Conservation (phyloP, 441 rosid species). For the Syzygium syzygioides region DNA sequence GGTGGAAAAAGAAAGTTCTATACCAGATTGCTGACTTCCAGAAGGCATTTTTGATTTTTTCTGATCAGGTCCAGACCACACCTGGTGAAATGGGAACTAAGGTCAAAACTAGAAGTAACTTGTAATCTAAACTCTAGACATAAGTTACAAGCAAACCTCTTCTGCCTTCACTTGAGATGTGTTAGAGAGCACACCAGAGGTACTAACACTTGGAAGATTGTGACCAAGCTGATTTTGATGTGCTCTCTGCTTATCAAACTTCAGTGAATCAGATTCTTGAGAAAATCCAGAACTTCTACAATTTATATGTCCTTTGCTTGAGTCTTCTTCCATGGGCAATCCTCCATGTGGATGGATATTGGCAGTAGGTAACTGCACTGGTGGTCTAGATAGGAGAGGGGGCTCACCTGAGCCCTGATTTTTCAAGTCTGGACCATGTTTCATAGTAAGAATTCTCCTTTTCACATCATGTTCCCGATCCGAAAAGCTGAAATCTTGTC, state of each 20-base stretch:
- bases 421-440: constrained; percentile 9
- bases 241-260: constrained; percentile 1
- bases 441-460: constrained; percentile 8
- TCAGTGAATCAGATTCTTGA: constrained; percentile 8
- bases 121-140: not conserved
- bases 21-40: constrained; percentile 59
- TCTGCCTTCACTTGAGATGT: constrained; percentile 7
- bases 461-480: constrained; percentile 15
- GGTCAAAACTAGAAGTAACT: not conserved
- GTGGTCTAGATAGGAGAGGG: constrained; percentile 15
- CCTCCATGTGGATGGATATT: not conserved
- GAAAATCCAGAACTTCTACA: not conserved
- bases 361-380: not conserved
- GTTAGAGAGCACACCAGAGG: constrained; percentile 1
- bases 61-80: constrained; percentile 33
- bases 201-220: not conserved
- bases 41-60: constrained; percentile 38
- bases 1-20: constrained; percentile 1
- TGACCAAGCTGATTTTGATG: constrained; percentile 1
- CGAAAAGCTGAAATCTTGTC: constrained; percentile 10
- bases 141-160: constrained; percentile 2
- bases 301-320: constrained; percentile 3
- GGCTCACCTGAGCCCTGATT: constrained; percentile 8
- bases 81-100: constrained; percentile 28
- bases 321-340: constrained; percentile 7